phyloP scores from a whole-genome alignment of 805 yeast species.

The Ascoidea rubescens region DNA sequence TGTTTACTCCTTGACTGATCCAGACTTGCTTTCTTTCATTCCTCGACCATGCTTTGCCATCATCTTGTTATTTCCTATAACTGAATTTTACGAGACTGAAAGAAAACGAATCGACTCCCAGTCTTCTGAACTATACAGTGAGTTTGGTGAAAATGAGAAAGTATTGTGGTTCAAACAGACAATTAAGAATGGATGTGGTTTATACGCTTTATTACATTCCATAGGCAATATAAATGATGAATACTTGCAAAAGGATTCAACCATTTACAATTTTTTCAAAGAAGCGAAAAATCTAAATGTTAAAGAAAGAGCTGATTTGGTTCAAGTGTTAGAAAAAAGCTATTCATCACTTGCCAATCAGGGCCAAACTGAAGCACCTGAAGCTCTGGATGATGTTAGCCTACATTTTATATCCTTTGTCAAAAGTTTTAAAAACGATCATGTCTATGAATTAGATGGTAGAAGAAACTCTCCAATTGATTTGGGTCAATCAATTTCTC shows the following conservation, averaged over 20 bases:
- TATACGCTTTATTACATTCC: conserved; percentile 73
- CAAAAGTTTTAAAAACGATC: conserved; percentile 34
- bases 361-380: conserved; percentile 61
- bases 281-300: conserved; percentile 15
- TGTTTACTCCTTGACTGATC: conserved; percentile 73
- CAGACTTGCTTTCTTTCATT: conserved; percentile 62
- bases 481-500: conserved; percentile 27
- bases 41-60: conserved; percentile 74
- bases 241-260: not conserved
- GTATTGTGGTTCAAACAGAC: conserved; percentile 78
- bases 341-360: conserved; percentile 28
- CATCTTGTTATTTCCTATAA: conserved; percentile 73
- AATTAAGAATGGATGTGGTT: conserved; percentile 82
- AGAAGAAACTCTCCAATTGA: conserved; percentile 65
- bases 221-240: conserved; percentile 23
- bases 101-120: conserved; percentile 26
- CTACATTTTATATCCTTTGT: conserved; percentile 72
- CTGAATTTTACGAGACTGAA: conserved; percentile 41
- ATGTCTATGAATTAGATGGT: conserved; percentile 80
- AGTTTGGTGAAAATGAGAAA: conserved; percentile 11
- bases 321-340: conserved; percentile 31
- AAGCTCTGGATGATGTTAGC: conserved; percentile 36
- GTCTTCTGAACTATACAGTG: conserved; percentile 20
- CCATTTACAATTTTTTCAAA: conserved; percentile 12
- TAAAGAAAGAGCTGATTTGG: conserved; percentile 25